Conservation (phyloP, 192 early-diverging fungal genomes). For the Coemansia sp. region DNA sequence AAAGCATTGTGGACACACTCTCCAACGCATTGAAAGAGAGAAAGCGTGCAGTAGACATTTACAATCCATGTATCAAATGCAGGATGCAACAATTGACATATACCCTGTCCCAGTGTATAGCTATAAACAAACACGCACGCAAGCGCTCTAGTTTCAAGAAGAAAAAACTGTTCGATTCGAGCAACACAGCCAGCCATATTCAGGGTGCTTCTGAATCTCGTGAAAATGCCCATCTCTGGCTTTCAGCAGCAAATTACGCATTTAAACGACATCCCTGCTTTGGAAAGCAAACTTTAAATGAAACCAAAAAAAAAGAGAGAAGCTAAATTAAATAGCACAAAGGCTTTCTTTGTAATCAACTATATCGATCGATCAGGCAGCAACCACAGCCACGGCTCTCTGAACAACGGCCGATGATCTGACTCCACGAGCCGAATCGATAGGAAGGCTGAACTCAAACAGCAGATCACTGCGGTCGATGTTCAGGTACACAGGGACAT, state of each 20-base stretch:
- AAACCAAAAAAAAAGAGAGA: not conserved
- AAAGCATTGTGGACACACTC: not conserved
- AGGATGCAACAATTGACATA: no score
- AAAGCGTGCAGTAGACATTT: not conserved
- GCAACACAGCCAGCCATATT: no score
- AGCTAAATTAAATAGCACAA: no score
- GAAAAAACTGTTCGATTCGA: no score
- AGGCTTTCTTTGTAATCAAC: not conserved
- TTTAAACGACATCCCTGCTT: no score
- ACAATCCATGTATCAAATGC: not conserved
- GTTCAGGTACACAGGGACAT: constrained; percentile 71
- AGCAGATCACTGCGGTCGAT: constrained; percentile 61
- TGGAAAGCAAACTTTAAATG: no score
- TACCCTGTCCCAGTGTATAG: no score
- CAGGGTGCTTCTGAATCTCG: no score
- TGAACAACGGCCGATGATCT: constrained; percentile 51
- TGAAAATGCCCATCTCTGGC: no score
- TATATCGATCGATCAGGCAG: constrained; percentile 16
- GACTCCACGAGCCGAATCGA: constrained; percentile 6
- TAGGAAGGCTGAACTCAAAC: constrained; percentile 55
- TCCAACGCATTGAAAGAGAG: not conserved
- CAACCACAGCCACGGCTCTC: constrained; percentile 63
- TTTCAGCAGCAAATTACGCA: no score
- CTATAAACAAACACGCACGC: no score
- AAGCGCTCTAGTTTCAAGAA: no score